Percentiles rank a stretch among this genome's conserved stretches.
Conservation (phyloP, 2,329 filamentous ascomycete species). For the Colletotrichum sp. region DNA sequence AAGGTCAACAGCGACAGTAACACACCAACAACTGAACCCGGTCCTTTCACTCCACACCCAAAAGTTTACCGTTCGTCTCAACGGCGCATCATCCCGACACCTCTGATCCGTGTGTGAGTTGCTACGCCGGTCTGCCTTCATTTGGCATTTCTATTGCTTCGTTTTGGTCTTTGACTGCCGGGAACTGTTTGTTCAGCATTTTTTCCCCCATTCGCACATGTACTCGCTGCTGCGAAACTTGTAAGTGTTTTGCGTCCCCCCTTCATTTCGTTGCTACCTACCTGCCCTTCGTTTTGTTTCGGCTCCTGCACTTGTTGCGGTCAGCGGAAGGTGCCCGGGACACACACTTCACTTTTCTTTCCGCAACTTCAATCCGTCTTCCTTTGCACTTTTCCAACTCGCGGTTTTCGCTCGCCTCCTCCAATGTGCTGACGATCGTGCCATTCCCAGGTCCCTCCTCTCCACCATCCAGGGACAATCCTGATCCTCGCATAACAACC, state of each 20-base stretch:
- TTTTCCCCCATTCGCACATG: constrained; percentile 28
- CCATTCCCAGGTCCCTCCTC: neutral
- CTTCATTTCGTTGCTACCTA: neutral
- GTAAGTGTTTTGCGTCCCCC: constrained; percentile 26
- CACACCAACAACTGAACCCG: constrained; percentile 6
- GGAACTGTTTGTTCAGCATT: neutral
- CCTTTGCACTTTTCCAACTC: neutral
- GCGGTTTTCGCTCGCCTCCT: neutral
- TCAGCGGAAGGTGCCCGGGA: neutral
- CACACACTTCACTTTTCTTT: neutral
- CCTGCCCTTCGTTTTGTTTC: neutral
- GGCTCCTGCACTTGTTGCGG: neutral
- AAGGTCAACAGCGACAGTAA: constrained; percentile 16
- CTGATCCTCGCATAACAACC: neutral
- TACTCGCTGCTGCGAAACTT: constrained; percentile 25
- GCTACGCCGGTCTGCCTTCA: constrained; percentile 8
- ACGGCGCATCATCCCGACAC: constrained; percentile 17
- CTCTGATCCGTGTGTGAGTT: constrained; percentile 6
- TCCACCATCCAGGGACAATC: neutral
- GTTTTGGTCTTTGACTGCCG: constrained; percentile 18
- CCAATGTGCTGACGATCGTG: neutral
- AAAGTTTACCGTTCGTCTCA: constrained; percentile 16
- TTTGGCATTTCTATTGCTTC: constrained; percentile 31
- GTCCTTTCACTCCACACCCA: constrained; percentile 15
- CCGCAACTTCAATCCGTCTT: neutral